Percentiles rank a stretch among this genome's conserved stretches.
phyloP scores from a whole-genome alignment of 177 flowering plant genomes.

The Telopea speciosissima region DNA sequence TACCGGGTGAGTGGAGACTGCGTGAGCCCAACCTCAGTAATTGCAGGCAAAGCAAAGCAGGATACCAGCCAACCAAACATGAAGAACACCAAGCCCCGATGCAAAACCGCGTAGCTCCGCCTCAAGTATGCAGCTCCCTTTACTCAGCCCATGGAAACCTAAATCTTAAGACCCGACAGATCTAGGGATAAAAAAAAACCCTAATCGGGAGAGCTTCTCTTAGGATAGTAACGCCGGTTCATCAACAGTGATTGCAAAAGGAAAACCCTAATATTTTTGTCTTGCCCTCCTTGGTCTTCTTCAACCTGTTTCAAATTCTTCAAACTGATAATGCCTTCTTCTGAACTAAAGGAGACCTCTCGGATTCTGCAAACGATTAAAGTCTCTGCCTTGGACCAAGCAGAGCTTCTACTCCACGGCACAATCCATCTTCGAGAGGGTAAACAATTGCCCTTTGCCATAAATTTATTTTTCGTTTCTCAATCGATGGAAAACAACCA shows the following conservation, averaged over 20 bases:
- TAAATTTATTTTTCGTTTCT: neutral
- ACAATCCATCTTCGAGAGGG: neutral
- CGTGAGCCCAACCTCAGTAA: neutral
- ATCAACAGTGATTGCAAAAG: neutral
- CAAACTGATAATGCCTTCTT: neutral
- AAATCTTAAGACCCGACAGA: neutral
- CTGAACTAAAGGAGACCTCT: neutral
- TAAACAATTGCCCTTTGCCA: neutral
- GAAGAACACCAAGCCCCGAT: neutral
- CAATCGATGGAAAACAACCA: conserved; percentile 12
- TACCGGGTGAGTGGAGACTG: neutral
- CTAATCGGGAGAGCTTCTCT: neutral
- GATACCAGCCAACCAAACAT: neutral
- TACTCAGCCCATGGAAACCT: neutral
- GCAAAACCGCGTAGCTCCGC: neutral
- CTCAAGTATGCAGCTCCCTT: conserved; percentile 1
- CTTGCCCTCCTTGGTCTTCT: neutral
- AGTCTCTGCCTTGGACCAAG: conserved; percentile 1
- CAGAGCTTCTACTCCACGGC: neutral
- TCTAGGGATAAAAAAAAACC: conserved; percentile 8
- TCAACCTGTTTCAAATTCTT: neutral
- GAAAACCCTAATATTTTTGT: conserved; percentile 8
- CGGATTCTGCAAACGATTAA: conserved; percentile 1
- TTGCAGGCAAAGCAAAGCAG: neutral
- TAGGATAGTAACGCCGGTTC: neutral